Conservation (phyloP, 331 rosid genomes). For the Dryas integrifolia region DNA sequence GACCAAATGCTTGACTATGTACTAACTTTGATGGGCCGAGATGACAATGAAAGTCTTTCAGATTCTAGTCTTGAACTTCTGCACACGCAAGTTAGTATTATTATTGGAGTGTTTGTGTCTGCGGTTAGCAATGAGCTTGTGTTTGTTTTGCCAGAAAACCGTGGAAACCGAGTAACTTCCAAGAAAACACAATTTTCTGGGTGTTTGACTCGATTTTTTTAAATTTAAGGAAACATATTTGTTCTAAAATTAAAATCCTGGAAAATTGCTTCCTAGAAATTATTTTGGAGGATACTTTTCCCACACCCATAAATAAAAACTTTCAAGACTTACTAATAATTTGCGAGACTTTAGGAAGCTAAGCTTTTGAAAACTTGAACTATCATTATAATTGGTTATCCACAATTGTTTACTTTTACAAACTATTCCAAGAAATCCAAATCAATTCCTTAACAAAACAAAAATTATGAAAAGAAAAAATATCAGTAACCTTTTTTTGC, state of each 20-base stretch:
- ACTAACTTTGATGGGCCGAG: slow-evolving; percentile 90
- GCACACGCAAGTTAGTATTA: slow-evolving; percentile 71
- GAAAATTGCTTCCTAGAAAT: neutral
- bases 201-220: neutral
- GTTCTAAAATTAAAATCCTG: neutral
- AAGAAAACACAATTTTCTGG: neutral
- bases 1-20: slow-evolving; percentile 83
- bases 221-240: neutral
- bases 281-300: neutral
- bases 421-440: neutral
- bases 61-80: slow-evolving; percentile 78
- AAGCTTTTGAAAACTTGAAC: neutral
- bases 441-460: neutral
- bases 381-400: neutral
- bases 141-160: neutral
- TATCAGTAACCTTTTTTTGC: neutral
- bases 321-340: neutral
- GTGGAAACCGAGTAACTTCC: neutral
- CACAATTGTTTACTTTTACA: neutral
- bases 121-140: slow-evolving; percentile 6
- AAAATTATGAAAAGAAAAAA: neutral
- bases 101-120: slow-evolving; percentile 20
- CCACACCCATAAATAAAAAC: neutral
- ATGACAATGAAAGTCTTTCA: slow-evolving; percentile 69
- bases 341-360: neutral